Conservation (phyloP, 768 basidiomycete genomes). For the Amanita pallidorosea region DNA sequence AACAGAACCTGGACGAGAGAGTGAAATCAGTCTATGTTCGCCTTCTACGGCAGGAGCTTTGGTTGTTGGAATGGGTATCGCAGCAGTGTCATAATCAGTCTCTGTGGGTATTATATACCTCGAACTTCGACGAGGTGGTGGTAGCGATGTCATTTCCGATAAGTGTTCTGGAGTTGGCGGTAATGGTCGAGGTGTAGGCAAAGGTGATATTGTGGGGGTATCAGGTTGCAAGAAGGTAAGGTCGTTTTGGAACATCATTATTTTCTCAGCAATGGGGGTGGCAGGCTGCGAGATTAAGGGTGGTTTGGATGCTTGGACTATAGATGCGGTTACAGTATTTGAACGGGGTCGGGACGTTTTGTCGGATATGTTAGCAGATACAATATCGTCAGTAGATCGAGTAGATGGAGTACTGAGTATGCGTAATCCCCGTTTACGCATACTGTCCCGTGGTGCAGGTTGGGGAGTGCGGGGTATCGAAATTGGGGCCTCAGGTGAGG, state of each 20-base stretch:
- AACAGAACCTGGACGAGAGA: conserved; percentile 41
- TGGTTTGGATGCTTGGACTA: background rate
- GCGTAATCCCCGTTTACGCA: conserved; percentile 55
- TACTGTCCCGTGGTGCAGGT: conserved; percentile 22
- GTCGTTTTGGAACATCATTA: conserved; percentile 38
- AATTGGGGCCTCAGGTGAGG: background rate
- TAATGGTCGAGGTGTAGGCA: conserved; percentile 19
- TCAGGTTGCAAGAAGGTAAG: conserved; percentile 51
- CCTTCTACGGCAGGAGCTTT: conserved; percentile 16
- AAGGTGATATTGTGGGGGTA: conserved; percentile 30
- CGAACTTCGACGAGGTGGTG: conserved; percentile 53
- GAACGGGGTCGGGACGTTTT: background rate
- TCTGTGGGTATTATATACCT: conserved; percentile 30
- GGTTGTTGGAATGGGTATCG: conserved; percentile 8
- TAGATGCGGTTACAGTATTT: conserved; percentile 1
- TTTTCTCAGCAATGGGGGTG: conserved; percentile 61
- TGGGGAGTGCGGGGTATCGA: conserved; percentile 11
- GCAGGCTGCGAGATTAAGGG: conserved; percentile 16
- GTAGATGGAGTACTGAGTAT: conserved; percentile 52
- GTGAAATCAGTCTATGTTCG: conserved; percentile 23
- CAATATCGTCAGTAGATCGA: conserved; percentile 13
- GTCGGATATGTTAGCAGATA: background rate
- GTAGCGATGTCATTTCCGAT: conserved; percentile 31
- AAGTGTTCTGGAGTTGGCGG: conserved; percentile 8
- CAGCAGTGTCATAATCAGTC: conserved; percentile 16